Percentiles rank a stretch among this genome's conserved stretches.
phyloP scores from a whole-genome alignment of 441 rosid species.

The Corymbia calophylla region DNA sequence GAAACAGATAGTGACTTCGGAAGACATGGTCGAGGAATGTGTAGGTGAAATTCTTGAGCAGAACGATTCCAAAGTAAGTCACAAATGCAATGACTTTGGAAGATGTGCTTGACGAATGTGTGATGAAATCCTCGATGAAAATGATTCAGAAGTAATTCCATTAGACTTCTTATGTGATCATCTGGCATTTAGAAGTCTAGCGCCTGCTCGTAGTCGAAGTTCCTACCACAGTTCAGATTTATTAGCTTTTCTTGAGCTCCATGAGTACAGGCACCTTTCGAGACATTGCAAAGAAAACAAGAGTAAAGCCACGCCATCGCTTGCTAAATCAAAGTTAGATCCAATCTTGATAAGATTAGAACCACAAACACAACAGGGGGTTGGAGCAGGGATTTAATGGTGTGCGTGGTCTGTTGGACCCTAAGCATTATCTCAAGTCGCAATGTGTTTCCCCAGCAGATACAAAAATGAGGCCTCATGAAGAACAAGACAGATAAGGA shows the following conservation, averaged over 20 bases:
- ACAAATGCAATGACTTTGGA: fast-evolving
- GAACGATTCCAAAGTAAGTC: no score
- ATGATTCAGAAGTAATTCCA: background rate
- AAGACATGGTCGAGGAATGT: fast-evolving
- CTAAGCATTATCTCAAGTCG: background rate
- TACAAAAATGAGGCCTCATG: background rate
- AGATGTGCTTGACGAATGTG: fast-evolving
- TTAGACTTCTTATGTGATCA: background rate
- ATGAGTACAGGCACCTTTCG: background rate
- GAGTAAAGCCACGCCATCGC: background rate
- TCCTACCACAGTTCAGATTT: background rate
- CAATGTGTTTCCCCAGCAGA: background rate
- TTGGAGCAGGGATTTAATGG: background rate
- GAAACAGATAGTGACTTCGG: background rate
- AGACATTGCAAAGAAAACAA: background rate
- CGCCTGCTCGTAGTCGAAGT: fast-evolving
- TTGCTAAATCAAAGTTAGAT: background rate
- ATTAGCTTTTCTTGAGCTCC: background rate
- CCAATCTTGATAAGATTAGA: background rate
- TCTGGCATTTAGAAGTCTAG: background rate
- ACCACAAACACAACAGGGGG: background rate
- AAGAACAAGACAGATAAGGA: background rate
- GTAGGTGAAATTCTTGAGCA: fast-evolving
- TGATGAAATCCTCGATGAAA: background rate
- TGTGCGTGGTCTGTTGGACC: background rate